A percentile compares a stretch with the other conserved stretches of the same genome.
Conservation (phyloP, 1,284 basidiomycete genomes). For the Hymenochaete sp. region DNA sequence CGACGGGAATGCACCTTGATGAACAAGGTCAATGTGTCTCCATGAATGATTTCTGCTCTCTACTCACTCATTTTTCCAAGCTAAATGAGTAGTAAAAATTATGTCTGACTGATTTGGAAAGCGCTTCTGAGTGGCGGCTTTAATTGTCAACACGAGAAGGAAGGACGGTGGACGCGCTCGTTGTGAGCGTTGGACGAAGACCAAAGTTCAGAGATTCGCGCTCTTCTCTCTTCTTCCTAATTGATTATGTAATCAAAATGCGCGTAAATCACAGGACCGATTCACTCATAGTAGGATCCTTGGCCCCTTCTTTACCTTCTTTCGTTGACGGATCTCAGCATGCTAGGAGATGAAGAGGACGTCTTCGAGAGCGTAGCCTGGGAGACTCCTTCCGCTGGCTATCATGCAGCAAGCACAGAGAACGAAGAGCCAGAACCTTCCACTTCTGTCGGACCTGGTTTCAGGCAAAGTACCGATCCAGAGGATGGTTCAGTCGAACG, state of each 20-base stretch:
- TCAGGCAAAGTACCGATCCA: slow-evolving; percentile 58
- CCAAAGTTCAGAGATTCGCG: no score
- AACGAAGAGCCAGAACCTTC: slow-evolving; percentile 25
- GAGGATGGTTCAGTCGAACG: slow-evolving; percentile 45
- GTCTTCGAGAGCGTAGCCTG: slow-evolving; percentile 81
- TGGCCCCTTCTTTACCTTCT: not conserved
- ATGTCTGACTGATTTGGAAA: no score
- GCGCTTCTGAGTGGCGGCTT: no score
- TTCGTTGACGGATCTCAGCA: slow-evolving; percentile 28
- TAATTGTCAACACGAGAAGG: no score
- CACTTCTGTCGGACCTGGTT: slow-evolving; percentile 54
- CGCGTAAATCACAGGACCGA: no score
- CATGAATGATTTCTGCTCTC: not conserved
- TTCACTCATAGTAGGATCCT: not conserved
- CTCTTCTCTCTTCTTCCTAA: no score
- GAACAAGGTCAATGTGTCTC: slow-evolving; percentile 2
- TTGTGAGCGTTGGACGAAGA: no score
- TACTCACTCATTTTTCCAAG: slow-evolving; percentile 11
- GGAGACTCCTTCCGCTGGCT: slow-evolving; percentile 58
- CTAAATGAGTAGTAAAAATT: no score
- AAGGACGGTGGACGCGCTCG: no score
- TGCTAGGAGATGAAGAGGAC: slow-evolving; percentile 77
- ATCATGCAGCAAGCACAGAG: slow-evolving; percentile 35
- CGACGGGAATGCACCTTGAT: slow-evolving; percentile 10
- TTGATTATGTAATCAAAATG: no score